Conservation (phyloP, 2,329 filamentous ascomycete genomes). For the Aspergillus sp. region DNA sequence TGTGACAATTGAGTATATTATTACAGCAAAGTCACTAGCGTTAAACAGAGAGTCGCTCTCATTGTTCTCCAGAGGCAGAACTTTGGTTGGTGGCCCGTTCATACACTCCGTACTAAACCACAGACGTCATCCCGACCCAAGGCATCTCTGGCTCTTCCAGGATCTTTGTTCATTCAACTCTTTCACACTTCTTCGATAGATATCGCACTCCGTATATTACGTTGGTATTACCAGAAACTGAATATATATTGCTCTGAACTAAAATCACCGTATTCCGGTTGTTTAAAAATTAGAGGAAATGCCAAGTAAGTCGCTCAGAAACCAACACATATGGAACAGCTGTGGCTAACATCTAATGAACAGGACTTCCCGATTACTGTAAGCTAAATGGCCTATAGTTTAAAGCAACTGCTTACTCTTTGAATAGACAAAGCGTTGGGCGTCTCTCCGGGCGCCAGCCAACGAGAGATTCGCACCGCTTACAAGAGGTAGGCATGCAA, state of each 20-base stretch:
- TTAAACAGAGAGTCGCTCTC: no score
- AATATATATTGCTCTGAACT: not conserved
- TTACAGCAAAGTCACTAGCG: no score
- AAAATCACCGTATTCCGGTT: not conserved
- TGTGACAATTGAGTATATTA: no score
- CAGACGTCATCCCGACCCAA: not conserved
- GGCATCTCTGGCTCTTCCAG: not conserved
- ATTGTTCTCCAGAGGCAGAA: no score
- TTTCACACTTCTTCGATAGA: not conserved
- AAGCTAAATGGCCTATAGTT: slow-evolving; percentile 15
- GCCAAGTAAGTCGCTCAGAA: slow-evolving; percentile 23
- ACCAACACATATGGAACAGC: not conserved
- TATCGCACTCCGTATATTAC: not conserved
- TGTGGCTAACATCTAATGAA: slow-evolving; percentile 2
- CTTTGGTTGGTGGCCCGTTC: no score
- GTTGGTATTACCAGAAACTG: not conserved
- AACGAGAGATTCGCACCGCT: slow-evolving; percentile 84
- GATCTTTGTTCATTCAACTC: not conserved
- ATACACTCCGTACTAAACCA: no score
- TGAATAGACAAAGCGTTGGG: slow-evolving; percentile 70
- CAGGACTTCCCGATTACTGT: slow-evolving; percentile 44
- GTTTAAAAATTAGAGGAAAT: slow-evolving; percentile 1
- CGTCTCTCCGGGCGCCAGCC: slow-evolving; percentile 69
- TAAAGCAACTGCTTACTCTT: slow-evolving; percentile 3
- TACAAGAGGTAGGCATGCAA: slow-evolving; percentile 73